Evolutionary conservation across 352 stramenopile genomes (phyloP).

Genomic region (Pythium monospermum): DNA sequence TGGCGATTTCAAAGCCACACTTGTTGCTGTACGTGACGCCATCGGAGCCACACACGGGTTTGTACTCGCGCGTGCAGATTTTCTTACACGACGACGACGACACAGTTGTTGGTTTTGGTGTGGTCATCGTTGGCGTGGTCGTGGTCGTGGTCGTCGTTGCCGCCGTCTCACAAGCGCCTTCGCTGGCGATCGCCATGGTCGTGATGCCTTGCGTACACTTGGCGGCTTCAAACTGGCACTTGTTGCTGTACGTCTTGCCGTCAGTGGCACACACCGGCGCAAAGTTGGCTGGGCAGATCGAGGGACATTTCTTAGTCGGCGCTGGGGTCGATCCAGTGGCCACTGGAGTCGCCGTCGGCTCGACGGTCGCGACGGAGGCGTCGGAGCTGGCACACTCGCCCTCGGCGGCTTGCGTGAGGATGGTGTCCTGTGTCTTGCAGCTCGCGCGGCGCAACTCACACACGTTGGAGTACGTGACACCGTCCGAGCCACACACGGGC

Average conservation of each 20-base stretch:
- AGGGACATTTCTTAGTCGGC: constrained; percentile 2
- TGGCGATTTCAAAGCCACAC: constrained; percentile 23
- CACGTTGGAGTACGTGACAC: constrained; percentile 12
- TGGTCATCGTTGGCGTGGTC: not conserved
- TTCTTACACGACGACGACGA: constrained; percentile 4
- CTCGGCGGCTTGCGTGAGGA: constrained; percentile 17
- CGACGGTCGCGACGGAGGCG: not conserved
- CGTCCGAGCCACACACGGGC: constrained; percentile 19
- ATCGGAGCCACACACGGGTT: constrained; percentile 22
- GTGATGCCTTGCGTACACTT: constrained; percentile 23
- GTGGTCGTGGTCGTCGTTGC: constrained; percentile 1
- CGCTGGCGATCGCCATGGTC: constrained; percentile 22
- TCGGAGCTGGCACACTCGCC: constrained; percentile 10
- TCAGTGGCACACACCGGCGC: constrained; percentile 29
- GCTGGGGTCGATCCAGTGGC: not conserved
- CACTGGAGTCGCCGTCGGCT: not conserved
- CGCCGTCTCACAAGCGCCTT: not conserved
- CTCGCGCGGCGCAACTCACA: constrained; percentile 7
- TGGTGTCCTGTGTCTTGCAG: not conserved
- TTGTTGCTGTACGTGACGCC: constrained; percentile 24
- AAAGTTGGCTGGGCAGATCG: constrained; percentile 17
- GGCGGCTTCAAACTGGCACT: constrained; percentile 25
- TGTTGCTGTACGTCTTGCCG: constrained; percentile 30
- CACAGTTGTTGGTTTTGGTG: no score
- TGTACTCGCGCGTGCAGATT: constrained; percentile 6